Evolutionary conservation across 2,329 filamentous ascomycete genomes (phyloP).

Genomic region (Mycosphaerella arachidis): DNA sequence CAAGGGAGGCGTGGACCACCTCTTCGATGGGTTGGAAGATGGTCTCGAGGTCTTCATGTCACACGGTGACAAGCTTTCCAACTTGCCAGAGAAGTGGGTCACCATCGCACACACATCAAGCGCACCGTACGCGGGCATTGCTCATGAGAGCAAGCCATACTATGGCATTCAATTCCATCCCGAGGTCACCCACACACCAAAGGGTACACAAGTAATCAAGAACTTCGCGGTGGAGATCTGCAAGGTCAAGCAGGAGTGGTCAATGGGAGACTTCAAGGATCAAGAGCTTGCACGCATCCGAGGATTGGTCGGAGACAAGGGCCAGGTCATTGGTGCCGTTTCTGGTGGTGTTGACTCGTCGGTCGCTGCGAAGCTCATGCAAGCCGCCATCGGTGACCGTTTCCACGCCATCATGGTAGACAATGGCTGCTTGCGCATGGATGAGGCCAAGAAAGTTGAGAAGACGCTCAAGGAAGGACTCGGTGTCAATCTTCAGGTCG

Average conservation of each 20-base stretch:
- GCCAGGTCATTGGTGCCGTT: slow-evolving; percentile 75
- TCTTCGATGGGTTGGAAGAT: slow-evolving; percentile 73
- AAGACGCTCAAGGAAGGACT: slow-evolving; percentile 72
- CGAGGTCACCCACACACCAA: slow-evolving; percentile 70
- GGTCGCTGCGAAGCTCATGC: slow-evolving; percentile 80
- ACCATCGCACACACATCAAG: slow-evolving; percentile 72
- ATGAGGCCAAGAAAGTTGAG: slow-evolving; percentile 80
- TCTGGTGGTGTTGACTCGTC: slow-evolving; percentile 86
- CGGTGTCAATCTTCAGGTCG: slow-evolving; percentile 84
- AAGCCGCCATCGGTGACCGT: slow-evolving; percentile 76
- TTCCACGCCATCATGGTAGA: slow-evolving; percentile 84
- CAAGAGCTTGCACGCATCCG: slow-evolving; percentile 78
- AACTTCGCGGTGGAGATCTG: slow-evolving; percentile 88
- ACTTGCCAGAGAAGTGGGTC: slow-evolving; percentile 67
- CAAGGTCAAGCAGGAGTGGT: slow-evolving; percentile 71
- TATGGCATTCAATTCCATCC: slow-evolving; percentile 89
- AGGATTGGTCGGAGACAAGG: slow-evolving; percentile 72
- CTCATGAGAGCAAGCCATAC: slow-evolving; percentile 63
- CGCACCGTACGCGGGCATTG: slow-evolving; percentile 74
- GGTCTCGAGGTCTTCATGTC: slow-evolving; percentile 76
- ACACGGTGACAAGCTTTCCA: slow-evolving; percentile 78
- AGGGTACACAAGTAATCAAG: slow-evolving; percentile 64
- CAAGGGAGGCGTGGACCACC: slow-evolving; percentile 63
- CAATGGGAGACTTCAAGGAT: slow-evolving; percentile 76
- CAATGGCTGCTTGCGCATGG: slow-evolving; percentile 78